These are phyloP conservation scores for Pyrenula aspistea DNA, from an alignment of 495 filamentous ascomycete species.

Conservation along the genomic window DNA sequence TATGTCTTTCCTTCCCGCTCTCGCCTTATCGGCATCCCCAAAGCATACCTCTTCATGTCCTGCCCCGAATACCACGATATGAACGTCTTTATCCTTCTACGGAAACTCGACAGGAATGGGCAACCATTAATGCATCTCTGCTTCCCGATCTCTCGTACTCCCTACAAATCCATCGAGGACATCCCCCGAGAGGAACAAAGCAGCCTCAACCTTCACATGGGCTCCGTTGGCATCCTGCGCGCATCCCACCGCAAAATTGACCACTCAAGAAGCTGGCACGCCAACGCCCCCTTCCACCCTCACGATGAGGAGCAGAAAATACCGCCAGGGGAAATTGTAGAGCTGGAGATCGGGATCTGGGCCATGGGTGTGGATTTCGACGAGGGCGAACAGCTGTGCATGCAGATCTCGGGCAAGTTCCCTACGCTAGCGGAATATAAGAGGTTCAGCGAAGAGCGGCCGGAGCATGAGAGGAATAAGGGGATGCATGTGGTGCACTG, in stretches of 20 bases:
- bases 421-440: conserved; percentile 23
- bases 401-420: conserved; percentile 23
- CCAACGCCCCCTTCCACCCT: conserved; percentile 22
- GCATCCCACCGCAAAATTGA: conserved; percentile 22
- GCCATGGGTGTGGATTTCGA: conserved; percentile 22
- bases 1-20: conserved; percentile 17
- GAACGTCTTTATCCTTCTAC: conserved; percentile 23
- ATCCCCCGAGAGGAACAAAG: conserved; percentile 14
- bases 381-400: conserved; percentile 14
- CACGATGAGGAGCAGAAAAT: conserved; percentile 22
- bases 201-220: conserved; percentile 13
- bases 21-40: conserved; percentile 21
- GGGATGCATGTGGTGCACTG: conserved; percentile 20
- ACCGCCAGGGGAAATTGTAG: conserved; percentile 17
- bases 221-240: conserved; percentile 20
- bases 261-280: conserved; percentile 12
- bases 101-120: conserved; percentile 23
- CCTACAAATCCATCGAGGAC: conserved; percentile 18
- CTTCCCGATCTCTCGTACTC: conserved; percentile 16
- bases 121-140: conserved; percentile 21
- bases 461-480: conserved; percentile 21
- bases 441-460: conserved; percentile 17
- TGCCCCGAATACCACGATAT: conserved; percentile 25
- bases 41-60: conserved; percentile 28
- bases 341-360: conserved; percentile 22